These are phyloP conservation scores for Phyllosticta citrichinensis DNA, from an alignment of 2,329 filamentous ascomycete genomes.

Conservation along the genomic window DNA sequence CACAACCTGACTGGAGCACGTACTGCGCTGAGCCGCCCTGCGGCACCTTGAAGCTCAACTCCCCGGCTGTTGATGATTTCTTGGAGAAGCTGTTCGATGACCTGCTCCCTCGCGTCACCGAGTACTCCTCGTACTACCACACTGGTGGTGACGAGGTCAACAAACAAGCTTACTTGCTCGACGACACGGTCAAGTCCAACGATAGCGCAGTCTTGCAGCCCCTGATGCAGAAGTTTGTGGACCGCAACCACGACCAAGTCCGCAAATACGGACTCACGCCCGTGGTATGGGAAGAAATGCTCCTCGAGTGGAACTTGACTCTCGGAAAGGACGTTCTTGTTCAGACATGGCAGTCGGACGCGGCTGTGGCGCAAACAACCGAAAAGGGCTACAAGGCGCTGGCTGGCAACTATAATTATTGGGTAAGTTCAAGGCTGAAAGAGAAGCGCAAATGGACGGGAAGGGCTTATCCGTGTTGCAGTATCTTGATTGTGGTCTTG, in stretches of 20 bases:
- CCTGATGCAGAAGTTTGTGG: slow-evolving; percentile 67
- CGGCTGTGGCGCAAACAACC: slow-evolving; percentile 51
- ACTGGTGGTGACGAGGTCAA: slow-evolving; percentile 85
- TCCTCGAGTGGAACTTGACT: slow-evolving; percentile 66
- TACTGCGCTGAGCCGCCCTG: slow-evolving; percentile 47
- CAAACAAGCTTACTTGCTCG: slow-evolving; percentile 54
- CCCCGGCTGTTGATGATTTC: slow-evolving; percentile 58
- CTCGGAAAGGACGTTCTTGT: slow-evolving; percentile 62
- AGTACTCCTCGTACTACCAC: slow-evolving; percentile 60
- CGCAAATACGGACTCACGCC: slow-evolving; percentile 56
- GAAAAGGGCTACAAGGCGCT: slow-evolving; percentile 59
- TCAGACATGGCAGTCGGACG: slow-evolving; percentile 65
- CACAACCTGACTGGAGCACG: slow-evolving; percentile 42
- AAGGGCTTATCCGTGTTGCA: slow-evolving; percentile 20
- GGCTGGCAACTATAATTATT: slow-evolving; percentile 66
- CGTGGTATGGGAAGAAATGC: slow-evolving; percentile 83
- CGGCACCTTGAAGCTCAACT: slow-evolving; percentile 66
- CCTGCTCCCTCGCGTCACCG: slow-evolving; percentile 57
- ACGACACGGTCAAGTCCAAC: slow-evolving; percentile 62
- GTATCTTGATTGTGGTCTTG: slow-evolving; percentile 77
- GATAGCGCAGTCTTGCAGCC: slow-evolving; percentile 56
- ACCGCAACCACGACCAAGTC: slow-evolving; percentile 58
- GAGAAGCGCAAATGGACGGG: neutral
- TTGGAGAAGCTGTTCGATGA: slow-evolving; percentile 65
- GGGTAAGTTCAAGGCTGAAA: slow-evolving; percentile 42